Conservation (phyloP, 345 rosid species). For the Cochlearia excelsa region DNA sequence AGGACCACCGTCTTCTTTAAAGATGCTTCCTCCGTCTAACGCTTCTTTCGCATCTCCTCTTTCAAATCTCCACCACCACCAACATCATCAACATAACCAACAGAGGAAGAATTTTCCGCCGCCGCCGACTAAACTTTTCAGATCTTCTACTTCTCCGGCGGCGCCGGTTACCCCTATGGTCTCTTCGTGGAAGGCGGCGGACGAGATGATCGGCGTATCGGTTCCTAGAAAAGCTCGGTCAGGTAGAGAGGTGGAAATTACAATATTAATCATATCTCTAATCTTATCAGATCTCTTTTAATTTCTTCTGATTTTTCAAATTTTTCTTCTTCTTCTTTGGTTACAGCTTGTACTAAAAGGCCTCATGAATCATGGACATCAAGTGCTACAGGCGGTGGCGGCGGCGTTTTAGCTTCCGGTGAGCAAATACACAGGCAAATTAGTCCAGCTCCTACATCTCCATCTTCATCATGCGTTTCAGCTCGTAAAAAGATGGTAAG, state of each 20-base stretch:
- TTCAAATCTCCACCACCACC: slow-evolving; percentile 41
- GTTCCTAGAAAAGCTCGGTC: slow-evolving; percentile 99
- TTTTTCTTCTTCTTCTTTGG: neutral
- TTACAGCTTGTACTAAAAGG: slow-evolving; percentile 82
- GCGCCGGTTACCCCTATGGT: slow-evolving; percentile 33
- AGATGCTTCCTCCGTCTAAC: slow-evolving; percentile 69
- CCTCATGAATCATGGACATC: slow-evolving; percentile 83
- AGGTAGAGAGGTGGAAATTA: slow-evolving; percentile 90
- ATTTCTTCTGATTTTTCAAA: slow-evolving; percentile 9
- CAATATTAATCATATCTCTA: slow-evolving; percentile 12
- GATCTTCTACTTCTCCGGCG: slow-evolving; percentile 45
- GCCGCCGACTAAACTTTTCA: slow-evolving; percentile 47
- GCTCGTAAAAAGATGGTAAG: slow-evolving; percentile 80
- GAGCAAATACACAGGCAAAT: slow-evolving; percentile 65
- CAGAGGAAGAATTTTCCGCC: slow-evolving; percentile 67
- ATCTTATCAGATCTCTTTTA: slow-evolving; percentile 19
- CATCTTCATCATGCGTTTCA: slow-evolving; percentile 83
- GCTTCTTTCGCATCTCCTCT: slow-evolving; percentile 60
- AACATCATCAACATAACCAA: slow-evolving; percentile 28
- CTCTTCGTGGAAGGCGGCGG: slow-evolving; percentile 67
- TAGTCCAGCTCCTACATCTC: slow-evolving; percentile 63
- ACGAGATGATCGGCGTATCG: slow-evolving; percentile 95
- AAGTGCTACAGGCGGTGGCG: slow-evolving; percentile 40
- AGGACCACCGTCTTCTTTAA: slow-evolving; percentile 35
- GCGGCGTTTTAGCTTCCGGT: slow-evolving; percentile 41